Conservation (phyloP, 2,329 filamentous ascomycete species). For the Teratosphaeria destructans region DNA sequence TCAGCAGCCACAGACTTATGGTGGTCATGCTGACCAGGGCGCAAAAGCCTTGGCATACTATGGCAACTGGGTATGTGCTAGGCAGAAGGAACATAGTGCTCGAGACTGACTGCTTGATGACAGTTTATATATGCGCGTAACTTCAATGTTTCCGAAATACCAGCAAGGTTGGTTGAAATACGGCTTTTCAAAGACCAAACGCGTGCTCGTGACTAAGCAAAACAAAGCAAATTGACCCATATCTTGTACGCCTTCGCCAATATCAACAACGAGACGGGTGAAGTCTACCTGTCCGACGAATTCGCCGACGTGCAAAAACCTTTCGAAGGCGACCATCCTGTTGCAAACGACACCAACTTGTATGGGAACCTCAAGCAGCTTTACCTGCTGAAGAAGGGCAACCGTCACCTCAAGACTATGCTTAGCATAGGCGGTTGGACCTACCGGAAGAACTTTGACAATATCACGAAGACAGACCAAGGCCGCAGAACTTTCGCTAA, state of each 20-base stretch:
- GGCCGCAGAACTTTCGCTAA: slow-evolving; percentile 58
- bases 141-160: slow-evolving; percentile 72
- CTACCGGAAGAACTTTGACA: slow-evolving; percentile 66
- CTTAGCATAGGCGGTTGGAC: slow-evolving; percentile 79
- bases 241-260: slow-evolving; percentile 89
- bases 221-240: slow-evolving; percentile 59
- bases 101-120: slow-evolving; percentile 23
- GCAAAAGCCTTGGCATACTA: not conserved
- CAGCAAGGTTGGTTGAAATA: slow-evolving; percentile 40
- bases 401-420: slow-evolving; percentile 68
- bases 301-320: slow-evolving; percentile 61
- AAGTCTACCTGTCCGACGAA: slow-evolving; percentile 61
- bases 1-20: not conserved
- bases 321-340: slow-evolving; percentile 57
- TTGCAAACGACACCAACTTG: slow-evolving; percentile 55
- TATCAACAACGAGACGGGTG: slow-evolving; percentile 64
- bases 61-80: not conserved
- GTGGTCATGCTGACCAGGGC: not conserved
- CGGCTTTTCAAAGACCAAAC: too few species aligned
- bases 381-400: slow-evolving; percentile 61
- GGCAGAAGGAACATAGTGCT: not conserved
- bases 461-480: slow-evolving; percentile 52
- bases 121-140: slow-evolving; percentile 58
- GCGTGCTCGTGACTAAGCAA: too few species aligned
- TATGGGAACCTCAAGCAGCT: slow-evolving; percentile 73